Conservation (phyloP, 2,329 filamentous ascomycete genomes). For the Diaporthe sp. region DNA sequence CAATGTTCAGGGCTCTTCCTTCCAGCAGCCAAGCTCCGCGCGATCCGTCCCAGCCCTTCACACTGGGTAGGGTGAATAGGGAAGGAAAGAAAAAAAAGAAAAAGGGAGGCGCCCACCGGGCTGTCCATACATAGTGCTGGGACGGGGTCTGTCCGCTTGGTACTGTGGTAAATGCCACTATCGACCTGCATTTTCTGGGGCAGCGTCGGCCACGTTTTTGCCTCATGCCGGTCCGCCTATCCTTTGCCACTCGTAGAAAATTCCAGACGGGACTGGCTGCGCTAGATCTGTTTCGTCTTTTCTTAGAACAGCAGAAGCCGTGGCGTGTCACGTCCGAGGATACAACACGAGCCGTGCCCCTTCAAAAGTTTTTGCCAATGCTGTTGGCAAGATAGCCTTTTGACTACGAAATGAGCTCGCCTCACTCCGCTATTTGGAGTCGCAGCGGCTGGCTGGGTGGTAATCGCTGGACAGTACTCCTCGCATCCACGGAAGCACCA, state of each 20-base stretch:
- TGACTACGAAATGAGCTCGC: slow-evolving; percentile 2
- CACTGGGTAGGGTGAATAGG: slow-evolving; percentile 17
- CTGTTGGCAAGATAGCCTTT: not conserved
- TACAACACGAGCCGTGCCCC: not conserved
- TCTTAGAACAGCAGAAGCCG: slow-evolving; percentile 28
- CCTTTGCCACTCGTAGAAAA: slow-evolving; percentile 9
- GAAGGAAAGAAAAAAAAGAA: not conserved
- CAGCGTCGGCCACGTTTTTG: slow-evolving; percentile 27
- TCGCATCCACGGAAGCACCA: slow-evolving; percentile 4
- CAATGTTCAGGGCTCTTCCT: slow-evolving; percentile 4
- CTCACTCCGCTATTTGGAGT: not conserved
- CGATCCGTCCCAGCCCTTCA: not conserved
- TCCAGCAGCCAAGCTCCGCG: slow-evolving; percentile 12
- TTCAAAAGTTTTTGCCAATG: not conserved
- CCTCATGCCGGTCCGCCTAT: slow-evolving; percentile 22
- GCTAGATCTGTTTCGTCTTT: slow-evolving; percentile 31
- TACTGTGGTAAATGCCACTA: not conserved
- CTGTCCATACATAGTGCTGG: not conserved
- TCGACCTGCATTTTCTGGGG: slow-evolving; percentile 19
- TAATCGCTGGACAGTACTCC: not conserved
- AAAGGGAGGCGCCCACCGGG: not conserved
- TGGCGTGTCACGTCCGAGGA: slow-evolving; percentile 23
- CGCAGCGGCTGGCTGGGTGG: slow-evolving; percentile 15
- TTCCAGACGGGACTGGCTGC: slow-evolving; percentile 14
- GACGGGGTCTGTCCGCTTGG: slow-evolving; percentile 10